Evolutionary conservation across 2,329 filamentous ascomycete genomes (phyloP).

Genomic region (Fusarium euwallaceae): DNA sequence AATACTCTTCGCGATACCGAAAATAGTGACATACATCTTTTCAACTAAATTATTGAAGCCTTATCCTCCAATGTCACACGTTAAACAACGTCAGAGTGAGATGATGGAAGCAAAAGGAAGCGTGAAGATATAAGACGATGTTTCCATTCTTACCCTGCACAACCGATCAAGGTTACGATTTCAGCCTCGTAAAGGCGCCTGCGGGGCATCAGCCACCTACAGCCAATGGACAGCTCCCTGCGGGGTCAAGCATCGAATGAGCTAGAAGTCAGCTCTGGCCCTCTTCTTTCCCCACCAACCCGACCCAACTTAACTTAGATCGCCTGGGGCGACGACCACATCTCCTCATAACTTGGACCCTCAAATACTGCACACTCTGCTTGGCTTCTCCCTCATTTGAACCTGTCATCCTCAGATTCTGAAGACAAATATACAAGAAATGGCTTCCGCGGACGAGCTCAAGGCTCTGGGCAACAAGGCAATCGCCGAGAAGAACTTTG

Average conservation of each 20-base stretch:
- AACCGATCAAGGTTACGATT: not conserved
- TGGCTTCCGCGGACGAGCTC: conserved; percentile 80
- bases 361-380: conserved; percentile 30
- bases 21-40: not conserved
- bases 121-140: conserved; percentile 20
- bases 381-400: conserved; percentile 14
- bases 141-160: conserved; percentile 34
- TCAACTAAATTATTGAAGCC: not conserved
- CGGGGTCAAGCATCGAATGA: conserved; percentile 56
- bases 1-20: not conserved
- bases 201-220: conserved; percentile 28
- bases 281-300: conserved; percentile 49
- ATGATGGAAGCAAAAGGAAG: conserved; percentile 17
- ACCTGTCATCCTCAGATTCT: conserved; percentile 25
- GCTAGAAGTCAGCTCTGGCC: conserved; percentile 56
- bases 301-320: conserved; percentile 32
- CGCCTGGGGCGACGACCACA: conserved; percentile 39
- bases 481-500: conserved; percentile 97
- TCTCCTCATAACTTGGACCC: conserved; percentile 39
- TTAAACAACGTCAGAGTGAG: not conserved
- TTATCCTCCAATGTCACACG: not conserved
- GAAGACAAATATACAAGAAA: conserved; percentile 45
- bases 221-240: conserved; percentile 49
- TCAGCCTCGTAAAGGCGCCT: conserved; percentile 33
- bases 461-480: conserved; percentile 99